These are phyloP conservation scores for Voacanga thouarsii DNA, from an alignment of 257 asterid species.

Conservation along the genomic window DNA sequence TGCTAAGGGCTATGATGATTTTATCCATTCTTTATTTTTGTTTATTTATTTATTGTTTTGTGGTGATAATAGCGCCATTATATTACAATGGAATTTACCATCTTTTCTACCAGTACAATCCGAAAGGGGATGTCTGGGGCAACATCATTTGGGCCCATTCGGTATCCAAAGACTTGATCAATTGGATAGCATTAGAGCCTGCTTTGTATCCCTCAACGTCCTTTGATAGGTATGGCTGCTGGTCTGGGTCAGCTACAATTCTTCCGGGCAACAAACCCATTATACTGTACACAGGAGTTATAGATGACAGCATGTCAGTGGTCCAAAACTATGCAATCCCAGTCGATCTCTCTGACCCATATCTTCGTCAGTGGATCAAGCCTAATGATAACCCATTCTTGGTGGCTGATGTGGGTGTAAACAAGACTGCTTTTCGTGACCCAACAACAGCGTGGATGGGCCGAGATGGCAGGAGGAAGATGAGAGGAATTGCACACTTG, in stretches of 20 bases:
- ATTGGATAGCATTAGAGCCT: slow-evolving; percentile 17
- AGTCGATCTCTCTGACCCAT: slow-evolving; percentile 16
- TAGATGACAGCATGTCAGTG: neutral
- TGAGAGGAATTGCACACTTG: slow-evolving; percentile 16
- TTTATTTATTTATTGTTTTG: too few relatives aligned
- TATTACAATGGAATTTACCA: slow-evolving; percentile 27
- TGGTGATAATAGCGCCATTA: slow-evolving; percentile 19
- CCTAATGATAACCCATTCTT: slow-evolving; percentile 25
- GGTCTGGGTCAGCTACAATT: slow-evolving; percentile 29
- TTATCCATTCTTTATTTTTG: neutral
- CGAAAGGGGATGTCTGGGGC: slow-evolving; percentile 25
- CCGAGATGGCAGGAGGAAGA: slow-evolving; percentile 12
- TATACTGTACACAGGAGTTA: slow-evolving; percentile 24
- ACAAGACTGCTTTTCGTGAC: slow-evolving; percentile 23
- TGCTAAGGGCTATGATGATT: neutral
- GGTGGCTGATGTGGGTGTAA: neutral
- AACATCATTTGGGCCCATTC: slow-evolving; percentile 34
- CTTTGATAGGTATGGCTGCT: slow-evolving; percentile 21
- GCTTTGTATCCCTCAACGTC: slow-evolving; percentile 18
- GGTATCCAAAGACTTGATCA: slow-evolving; percentile 18
- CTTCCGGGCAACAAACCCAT: slow-evolving; percentile 23
- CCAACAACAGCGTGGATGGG: slow-evolving; percentile 34
- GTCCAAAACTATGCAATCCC: slow-evolving; percentile 34
- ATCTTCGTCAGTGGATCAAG: slow-evolving; percentile 28
- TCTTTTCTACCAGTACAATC: slow-evolving; percentile 27